These are phyloP conservation scores for Tetraselmis chui DNA, from an alignment of 139 green algal genomes.

Conservation along the genomic window DNA sequence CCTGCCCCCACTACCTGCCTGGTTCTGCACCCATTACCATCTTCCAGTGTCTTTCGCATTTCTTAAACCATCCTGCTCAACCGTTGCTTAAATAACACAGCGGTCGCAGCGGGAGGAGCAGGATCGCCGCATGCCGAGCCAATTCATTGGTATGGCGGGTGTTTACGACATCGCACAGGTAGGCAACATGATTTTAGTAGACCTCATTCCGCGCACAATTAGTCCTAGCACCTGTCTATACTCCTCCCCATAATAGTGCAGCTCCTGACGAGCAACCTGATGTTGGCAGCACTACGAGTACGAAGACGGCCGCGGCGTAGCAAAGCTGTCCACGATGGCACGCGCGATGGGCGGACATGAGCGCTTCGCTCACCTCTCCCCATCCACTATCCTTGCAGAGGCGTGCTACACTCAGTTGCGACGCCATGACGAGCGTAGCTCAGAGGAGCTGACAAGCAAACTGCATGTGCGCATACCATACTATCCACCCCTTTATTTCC, in stretches of 20 bases:
- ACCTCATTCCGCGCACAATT: too few species aligned
- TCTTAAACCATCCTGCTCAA: too few species aligned
- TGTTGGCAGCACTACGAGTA: slow-evolving; percentile 78
- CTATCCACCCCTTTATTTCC: too few species aligned
- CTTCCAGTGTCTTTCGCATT: too few species aligned
- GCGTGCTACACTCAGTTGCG: not conserved
- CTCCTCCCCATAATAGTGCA: too few species aligned
- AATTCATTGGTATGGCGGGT: slow-evolving; percentile 41
- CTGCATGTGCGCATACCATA: too few species aligned
- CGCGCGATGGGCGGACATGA: slow-evolving; percentile 55
- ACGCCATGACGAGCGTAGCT: not conserved
- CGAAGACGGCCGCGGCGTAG: slow-evolving; percentile 55
- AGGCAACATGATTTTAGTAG: too few species aligned
- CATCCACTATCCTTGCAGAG: slow-evolving; percentile 48
- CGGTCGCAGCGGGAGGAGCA: not conserved
- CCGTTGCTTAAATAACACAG: too few species aligned
- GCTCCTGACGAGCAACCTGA: too few species aligned
- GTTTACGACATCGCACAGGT: slow-evolving; percentile 69
- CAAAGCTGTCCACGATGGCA: slow-evolving; percentile 76
- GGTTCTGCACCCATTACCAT: too few species aligned
- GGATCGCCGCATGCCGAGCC: slow-evolving; percentile 34
- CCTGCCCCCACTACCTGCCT: too few species aligned
- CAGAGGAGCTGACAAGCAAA: not conserved
- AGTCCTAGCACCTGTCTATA: too few species aligned
- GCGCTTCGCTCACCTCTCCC: slow-evolving; percentile 57